Conservation (phyloP, 2,329 filamentous ascomycete species). For the Paramyrothecium sp. region DNA sequence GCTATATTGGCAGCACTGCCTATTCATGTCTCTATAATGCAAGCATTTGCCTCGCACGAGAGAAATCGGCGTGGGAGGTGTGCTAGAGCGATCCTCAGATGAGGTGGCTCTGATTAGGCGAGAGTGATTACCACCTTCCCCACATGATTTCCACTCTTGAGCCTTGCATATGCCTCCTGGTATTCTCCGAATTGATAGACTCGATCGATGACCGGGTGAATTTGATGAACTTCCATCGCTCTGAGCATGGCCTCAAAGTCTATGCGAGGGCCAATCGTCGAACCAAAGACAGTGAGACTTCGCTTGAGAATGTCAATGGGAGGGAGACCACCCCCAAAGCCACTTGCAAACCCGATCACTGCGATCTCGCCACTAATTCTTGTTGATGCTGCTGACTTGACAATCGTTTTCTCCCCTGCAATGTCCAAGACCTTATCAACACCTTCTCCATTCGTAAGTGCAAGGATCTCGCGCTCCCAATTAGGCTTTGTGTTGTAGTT, state of each 20-base stretch:
- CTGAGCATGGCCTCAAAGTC: background rate
- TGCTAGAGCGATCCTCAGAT: no score
- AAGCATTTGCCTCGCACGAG: no score
- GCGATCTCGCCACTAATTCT: background rate
- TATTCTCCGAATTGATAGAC: background rate
- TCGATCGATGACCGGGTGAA: background rate
- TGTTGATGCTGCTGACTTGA: background rate
- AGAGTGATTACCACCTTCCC: background rate
- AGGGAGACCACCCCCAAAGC: background rate
- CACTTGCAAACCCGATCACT: background rate
- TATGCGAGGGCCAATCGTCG: background rate
- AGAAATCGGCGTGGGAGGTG: no score
- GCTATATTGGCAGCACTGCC: no score
- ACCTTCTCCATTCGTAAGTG: slow-evolving; percentile 8
- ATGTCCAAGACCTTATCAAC: slow-evolving; percentile 6
- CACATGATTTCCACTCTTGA: background rate
- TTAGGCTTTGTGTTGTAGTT: slow-evolving; percentile 10
- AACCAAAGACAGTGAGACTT: background rate
- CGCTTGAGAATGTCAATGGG: background rate
- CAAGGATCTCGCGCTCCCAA: slow-evolving; percentile 11
- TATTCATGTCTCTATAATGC: no score
- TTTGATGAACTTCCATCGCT: background rate
- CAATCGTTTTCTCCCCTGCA: background rate
- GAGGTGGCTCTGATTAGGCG: no score
- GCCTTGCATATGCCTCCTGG: background rate